These are phyloP conservation scores for Ascochyta pisi DNA, from an alignment of 2,329 filamentous ascomycete species.

Conservation along the genomic window DNA sequence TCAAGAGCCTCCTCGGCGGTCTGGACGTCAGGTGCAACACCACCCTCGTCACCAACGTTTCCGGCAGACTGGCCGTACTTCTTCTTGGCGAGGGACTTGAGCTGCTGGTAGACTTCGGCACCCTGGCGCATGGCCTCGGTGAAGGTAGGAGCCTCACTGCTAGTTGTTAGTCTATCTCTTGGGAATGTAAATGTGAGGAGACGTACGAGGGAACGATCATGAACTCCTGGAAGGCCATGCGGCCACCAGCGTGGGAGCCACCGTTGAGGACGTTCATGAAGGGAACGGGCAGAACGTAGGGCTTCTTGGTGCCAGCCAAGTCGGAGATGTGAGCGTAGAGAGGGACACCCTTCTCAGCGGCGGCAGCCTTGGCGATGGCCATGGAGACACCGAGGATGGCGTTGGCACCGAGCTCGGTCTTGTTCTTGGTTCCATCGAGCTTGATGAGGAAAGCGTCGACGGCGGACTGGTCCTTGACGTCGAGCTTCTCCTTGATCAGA, in stretches of 20 bases:
- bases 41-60: constrained; percentile 99
- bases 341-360: constrained; percentile 62
- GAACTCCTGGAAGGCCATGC: constrained; percentile 69
- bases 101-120: constrained; percentile 96
- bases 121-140: constrained; percentile 95
- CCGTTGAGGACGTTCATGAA: constrained; percentile 65
- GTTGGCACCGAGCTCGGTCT: constrained; percentile 66
- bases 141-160: constrained; percentile 83
- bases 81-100: constrained; percentile 98
- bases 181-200: not conserved
- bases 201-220: constrained; percentile 60
- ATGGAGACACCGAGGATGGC: constrained; percentile 67
- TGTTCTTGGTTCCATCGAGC: constrained; percentile 66
- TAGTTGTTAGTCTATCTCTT: constrained; percentile 22
- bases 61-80: constrained; percentile 98
- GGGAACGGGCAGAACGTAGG: constrained; percentile 63
- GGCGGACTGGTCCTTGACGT: constrained; percentile 62
- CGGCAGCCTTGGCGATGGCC: constrained; percentile 65
- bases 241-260: constrained; percentile 95
- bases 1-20: constrained; percentile 95
- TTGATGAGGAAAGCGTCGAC: constrained; percentile 61
- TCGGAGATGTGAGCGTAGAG: constrained; percentile 65
- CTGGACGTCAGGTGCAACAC: constrained; percentile 98
- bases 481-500: constrained; percentile 60
- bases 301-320: constrained; percentile 60